These are phyloP conservation scores for Magnaporthiopsis incrustans DNA, from an alignment of 2,329 filamentous ascomycete genomes.

Conservation along the genomic window DNA sequence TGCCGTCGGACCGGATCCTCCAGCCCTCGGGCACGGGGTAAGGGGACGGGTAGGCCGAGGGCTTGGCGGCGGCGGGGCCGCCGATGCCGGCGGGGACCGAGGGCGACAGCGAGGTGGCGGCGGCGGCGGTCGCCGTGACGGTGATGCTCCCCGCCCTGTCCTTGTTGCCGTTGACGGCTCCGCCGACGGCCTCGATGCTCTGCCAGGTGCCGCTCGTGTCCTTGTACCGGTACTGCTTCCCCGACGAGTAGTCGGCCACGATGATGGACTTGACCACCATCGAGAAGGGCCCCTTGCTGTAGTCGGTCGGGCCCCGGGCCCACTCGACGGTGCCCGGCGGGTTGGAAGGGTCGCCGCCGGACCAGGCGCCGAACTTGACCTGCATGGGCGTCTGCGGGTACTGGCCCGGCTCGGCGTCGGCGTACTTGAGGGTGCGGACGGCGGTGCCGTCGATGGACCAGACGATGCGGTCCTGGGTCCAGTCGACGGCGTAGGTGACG, in stretches of 20 bases:
- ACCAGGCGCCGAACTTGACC: conserved; percentile 86
- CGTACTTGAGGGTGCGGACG: conserved; percentile 65
- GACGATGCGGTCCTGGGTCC: conserved; percentile 76
- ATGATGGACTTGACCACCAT: conserved; percentile 74
- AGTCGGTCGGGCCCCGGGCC: conserved; percentile 82
- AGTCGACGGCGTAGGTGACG: conserved; percentile 86
- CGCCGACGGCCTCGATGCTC: conserved; percentile 75
- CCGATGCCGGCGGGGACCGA: conserved; percentile 64
- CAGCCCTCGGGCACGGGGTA: conserved; percentile 65
- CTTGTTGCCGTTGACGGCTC: conserved; percentile 62
- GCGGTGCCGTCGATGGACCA: conserved; percentile 78
- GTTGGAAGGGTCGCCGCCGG: conserved; percentile 80
- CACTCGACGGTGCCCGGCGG: conserved; percentile 76
- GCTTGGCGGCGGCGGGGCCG: conserved; percentile 39
- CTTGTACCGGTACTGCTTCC: conserved; percentile 73
- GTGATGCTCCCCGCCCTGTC: conserved; percentile 42
- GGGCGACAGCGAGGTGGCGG: conserved; percentile 54
- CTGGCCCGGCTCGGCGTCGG: conserved; percentile 61
- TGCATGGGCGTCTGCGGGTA: conserved; percentile 97
- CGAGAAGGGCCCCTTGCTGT: conserved; percentile 70
- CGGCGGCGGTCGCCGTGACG: conserved; percentile 50
- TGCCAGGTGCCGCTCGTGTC: conserved; percentile 71
- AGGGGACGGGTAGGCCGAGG: conserved; percentile 42
- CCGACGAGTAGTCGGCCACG: conserved; percentile 89
- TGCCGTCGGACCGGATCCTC: conserved; percentile 70